phyloP scores from a whole-genome alignment of 192 early-diverging fungal genomes.

The Backusella tarrabulga region DNA sequence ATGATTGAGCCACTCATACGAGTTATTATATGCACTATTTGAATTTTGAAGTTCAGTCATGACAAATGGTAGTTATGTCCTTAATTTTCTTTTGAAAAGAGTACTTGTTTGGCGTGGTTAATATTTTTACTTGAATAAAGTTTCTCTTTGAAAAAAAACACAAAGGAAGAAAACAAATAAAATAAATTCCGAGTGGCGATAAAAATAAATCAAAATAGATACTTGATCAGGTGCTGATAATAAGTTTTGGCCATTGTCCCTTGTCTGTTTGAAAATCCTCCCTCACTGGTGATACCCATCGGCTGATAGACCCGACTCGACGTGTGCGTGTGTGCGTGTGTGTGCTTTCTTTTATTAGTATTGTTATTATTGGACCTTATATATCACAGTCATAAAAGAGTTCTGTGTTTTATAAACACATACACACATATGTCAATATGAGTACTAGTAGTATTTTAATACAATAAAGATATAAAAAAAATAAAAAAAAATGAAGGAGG shows the following conservation, averaged over 20 bases:
- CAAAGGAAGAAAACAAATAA: not conserved
- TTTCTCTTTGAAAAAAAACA: not conserved
- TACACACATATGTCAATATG: not conserved
- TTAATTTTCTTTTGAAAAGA: not conserved
- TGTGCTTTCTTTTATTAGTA: not conserved
- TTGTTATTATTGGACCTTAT: not conserved
- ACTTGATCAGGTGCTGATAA: not conserved
- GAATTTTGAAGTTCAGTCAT: slow-evolving; percentile 14
- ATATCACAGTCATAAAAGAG: not conserved
- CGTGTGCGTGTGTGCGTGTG: not conserved
- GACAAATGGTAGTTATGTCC: not conserved
- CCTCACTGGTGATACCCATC: not conserved
- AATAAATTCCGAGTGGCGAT: not conserved
- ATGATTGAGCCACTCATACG: slow-evolving; percentile 1
- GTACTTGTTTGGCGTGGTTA: not conserved
- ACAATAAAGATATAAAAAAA: not conserved
- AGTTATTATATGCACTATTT: slow-evolving; percentile 3
- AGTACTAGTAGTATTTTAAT: not conserved
- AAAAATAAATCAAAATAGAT: slow-evolving; percentile 6
- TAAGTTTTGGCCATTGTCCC: slow-evolving; percentile 7
- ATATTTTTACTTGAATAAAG: not conserved
- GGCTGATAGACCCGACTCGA: slow-evolving; percentile 9
- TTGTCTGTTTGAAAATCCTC: slow-evolving; percentile 15
- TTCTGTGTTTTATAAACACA: not conserved
- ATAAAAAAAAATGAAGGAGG: not conserved